These are phyloP conservation scores for Hanseniaspora lachancei DNA, from an alignment of 805 yeast species.

Conservation along the genomic window DNA sequence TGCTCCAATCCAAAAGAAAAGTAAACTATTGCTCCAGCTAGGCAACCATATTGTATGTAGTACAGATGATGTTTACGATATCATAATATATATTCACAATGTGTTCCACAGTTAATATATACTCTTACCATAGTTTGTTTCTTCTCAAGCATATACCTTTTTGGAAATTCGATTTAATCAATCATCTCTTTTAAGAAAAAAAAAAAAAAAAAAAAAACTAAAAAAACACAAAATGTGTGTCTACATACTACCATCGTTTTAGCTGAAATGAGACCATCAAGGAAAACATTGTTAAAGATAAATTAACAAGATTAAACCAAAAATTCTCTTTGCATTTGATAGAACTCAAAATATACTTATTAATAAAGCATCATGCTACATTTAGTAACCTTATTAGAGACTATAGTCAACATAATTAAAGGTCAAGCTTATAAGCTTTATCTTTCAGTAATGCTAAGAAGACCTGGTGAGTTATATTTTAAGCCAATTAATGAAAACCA, in stretches of 20 bases:
- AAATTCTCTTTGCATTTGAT: too few relatives aligned
- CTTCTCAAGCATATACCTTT: too few relatives aligned
- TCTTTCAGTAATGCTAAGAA: background rate
- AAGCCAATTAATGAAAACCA: background rate
- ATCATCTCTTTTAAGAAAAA: background rate
- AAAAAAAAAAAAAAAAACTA: too few relatives aligned
- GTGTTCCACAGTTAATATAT: slow-evolving; percentile 11
- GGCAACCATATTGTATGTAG: slow-evolving; percentile 25
- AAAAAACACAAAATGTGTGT: too few relatives aligned
- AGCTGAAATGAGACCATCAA: too few relatives aligned
- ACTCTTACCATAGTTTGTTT: background rate
- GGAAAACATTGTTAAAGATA: too few relatives aligned
- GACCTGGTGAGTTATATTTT: background rate
- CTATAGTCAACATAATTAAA: background rate
- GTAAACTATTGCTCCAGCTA: slow-evolving; percentile 19
- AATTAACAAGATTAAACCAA: too few relatives aligned
- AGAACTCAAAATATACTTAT: background rate
- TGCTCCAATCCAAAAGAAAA: background rate
- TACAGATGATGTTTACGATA: slow-evolving; percentile 21
- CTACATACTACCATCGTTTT: too few relatives aligned
- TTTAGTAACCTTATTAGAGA: background rate
- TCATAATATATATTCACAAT: slow-evolving; percentile 22
- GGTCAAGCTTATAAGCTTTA: background rate
- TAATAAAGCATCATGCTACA: background rate
- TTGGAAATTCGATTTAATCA: background rate